phyloP scores from a whole-genome alignment of 352 stramenopile genomes.

The Blastocystis sp. region DNA sequence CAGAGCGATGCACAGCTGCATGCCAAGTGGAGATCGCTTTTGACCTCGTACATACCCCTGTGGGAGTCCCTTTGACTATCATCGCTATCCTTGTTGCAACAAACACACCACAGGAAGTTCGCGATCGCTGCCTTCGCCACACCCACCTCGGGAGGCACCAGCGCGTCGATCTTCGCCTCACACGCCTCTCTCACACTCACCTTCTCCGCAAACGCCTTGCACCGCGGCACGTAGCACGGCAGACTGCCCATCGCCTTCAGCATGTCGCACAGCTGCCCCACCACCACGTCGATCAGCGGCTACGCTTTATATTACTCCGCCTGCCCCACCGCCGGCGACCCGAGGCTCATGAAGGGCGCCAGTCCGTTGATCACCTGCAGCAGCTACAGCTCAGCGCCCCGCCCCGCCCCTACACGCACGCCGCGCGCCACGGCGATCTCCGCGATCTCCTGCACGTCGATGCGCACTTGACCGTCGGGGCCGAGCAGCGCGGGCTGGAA shows the following conservation, averaged over 20 bases:
- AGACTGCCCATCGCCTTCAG: background rate
- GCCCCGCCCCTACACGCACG: background rate
- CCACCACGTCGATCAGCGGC: slow-evolving; percentile 43
- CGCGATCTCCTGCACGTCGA: slow-evolving; percentile 31
- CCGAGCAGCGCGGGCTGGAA: slow-evolving; percentile 15
- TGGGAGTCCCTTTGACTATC: too few species aligned
- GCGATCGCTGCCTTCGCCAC: slow-evolving; percentile 7
- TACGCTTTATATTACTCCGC: background rate
- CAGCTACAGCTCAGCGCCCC: background rate
- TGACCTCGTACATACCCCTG: too few species aligned
- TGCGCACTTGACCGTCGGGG: background rate
- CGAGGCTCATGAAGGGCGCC: slow-evolving; percentile 49
- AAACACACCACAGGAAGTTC: slow-evolving; percentile 12
- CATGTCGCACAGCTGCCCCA: slow-evolving; percentile 8
- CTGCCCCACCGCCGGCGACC: slow-evolving; percentile 10
- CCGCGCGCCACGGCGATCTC: slow-evolving; percentile 20
- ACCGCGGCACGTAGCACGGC: background rate
- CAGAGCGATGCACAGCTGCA: too few species aligned
- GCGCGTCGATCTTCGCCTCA: slow-evolving; percentile 28
- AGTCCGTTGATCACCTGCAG: slow-evolving; percentile 54
- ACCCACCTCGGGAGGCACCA: slow-evolving; percentile 20
- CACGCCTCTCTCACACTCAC: background rate
- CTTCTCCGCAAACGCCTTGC: slow-evolving; percentile 28
- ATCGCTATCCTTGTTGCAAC: background rate
- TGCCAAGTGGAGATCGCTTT: too few species aligned